A percentile compares a stretch with the other conserved stretches of the same genome.
phyloP scores from a whole-genome alignment of 2,329 filamentous ascomycete genomes.

The Neurospora sp. region DNA sequence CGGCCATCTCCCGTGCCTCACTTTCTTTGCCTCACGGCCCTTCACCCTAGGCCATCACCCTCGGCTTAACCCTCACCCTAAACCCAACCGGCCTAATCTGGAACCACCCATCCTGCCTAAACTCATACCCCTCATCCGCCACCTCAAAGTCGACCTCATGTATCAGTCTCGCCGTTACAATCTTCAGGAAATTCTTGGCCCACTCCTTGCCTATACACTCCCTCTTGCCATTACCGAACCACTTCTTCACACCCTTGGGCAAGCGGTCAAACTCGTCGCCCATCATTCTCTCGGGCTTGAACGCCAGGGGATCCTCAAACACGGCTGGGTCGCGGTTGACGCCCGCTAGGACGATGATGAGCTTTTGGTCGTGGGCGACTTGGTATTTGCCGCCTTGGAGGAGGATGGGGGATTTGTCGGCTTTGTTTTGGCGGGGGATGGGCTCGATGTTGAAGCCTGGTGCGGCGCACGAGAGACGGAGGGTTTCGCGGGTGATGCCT shows the following conservation, averaged over 20 bases:
- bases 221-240: constrained; percentile 42
- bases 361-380: constrained; percentile 36
- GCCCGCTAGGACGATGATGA: constrained; percentile 40
- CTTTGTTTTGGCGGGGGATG: constrained; percentile 26
- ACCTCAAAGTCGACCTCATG: constrained; percentile 36
- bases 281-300: constrained; percentile 40
- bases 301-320: constrained; percentile 36
- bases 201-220: constrained; percentile 43
- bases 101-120: constrained; percentile 42
- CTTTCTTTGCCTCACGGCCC: no score
- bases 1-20: no score
- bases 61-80: constrained; percentile 31
- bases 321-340: constrained; percentile 40
- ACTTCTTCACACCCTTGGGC: constrained; percentile 36
- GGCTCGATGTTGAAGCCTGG: constrained; percentile 47
- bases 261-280: constrained; percentile 33
- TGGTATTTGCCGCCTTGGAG: constrained; percentile 39
- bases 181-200: constrained; percentile 36
- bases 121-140: constrained; percentile 28
- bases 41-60: constrained; percentile 14
- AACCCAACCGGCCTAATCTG: constrained; percentile 40
- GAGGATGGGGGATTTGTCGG: constrained; percentile 34
- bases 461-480: constrained; percentile 44
- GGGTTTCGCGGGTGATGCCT: constrained; percentile 42
- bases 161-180: constrained; percentile 33